Conservation (phyloP, 192 early-diverging fungal species). For the Allomyces macrogynus region DNA sequence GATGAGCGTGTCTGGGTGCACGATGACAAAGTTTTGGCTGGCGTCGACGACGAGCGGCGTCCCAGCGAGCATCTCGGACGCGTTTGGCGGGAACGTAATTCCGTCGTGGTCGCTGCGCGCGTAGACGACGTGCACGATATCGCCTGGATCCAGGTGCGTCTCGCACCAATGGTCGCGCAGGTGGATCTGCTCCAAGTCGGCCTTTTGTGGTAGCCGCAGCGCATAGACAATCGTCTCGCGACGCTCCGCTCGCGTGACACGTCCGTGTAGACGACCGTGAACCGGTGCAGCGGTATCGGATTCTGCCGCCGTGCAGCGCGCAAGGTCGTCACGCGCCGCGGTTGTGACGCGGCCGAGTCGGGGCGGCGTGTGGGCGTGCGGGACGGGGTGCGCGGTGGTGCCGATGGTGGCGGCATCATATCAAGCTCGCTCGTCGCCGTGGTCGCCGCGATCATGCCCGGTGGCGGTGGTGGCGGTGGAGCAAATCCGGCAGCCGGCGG, state of each 20-base stretch:
- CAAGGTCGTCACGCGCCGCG: not conserved
- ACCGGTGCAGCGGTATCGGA: not conserved
- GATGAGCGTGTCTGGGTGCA: constrained; percentile 66
- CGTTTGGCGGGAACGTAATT: constrained; percentile 2
- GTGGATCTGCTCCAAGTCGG: constrained; percentile 6
- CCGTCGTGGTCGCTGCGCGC: constrained; percentile 7
- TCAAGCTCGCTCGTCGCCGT: too few species aligned
- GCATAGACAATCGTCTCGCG: too few species aligned
- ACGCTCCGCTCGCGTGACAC: too few species aligned
- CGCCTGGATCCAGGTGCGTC: constrained; percentile 31
- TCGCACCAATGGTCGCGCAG: constrained; percentile 49
- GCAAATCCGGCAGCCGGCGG: not conserved
- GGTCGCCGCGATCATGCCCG: not conserved
- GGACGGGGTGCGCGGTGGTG: not conserved
- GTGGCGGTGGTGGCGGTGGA: not conserved
- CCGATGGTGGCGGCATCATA: not conserved
- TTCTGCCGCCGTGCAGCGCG: not conserved
- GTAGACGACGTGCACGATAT: constrained; percentile 39
- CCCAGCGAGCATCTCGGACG: not conserved
- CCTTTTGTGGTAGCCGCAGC: not conserved
- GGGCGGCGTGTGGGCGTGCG: not conserved
- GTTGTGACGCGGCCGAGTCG: not conserved
- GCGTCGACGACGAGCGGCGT: constrained; percentile 29
- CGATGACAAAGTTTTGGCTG: constrained; percentile 31
- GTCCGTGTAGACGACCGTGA: not conserved